Evolutionary conservation across 768 basidiomycete genomes (phyloP).

Genomic region (Bullera alba): DNA sequence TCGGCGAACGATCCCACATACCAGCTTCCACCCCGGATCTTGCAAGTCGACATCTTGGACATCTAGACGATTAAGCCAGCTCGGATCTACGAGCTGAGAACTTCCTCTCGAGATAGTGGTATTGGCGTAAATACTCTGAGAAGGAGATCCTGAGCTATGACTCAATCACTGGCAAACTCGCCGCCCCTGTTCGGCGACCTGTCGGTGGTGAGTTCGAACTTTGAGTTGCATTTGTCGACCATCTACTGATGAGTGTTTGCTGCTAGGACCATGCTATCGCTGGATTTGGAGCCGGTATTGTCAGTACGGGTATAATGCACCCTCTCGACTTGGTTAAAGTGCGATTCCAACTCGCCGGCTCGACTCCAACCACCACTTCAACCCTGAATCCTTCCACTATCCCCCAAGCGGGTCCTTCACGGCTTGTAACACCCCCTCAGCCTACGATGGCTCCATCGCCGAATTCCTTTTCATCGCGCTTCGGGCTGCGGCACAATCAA

Average conservation of each 20-base stretch:
- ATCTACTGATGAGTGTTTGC: slow-evolving; percentile 2
- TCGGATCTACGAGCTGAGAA: too few species aligned
- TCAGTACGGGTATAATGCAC: slow-evolving; percentile 91
- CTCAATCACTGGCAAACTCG: slow-evolving; percentile 1
- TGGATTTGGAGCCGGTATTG: slow-evolving; percentile 85
- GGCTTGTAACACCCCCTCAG: too few species aligned
- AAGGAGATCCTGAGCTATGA: slow-evolving; percentile 6
- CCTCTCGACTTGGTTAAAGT: slow-evolving; percentile 93
- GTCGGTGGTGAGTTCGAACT: slow-evolving; percentile 21
- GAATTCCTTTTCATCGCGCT: slow-evolving; percentile 4
- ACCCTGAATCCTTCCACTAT: not conserved
- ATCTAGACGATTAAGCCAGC: too few species aligned
- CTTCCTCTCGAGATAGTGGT: too few species aligned
- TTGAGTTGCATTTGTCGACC: not conserved
- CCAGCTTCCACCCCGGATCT: too few species aligned
- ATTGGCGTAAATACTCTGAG: not conserved
- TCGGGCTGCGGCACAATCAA: slow-evolving; percentile 13
- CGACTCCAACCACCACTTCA: not conserved
- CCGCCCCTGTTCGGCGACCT: slow-evolving; percentile 39
- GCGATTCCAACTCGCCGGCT: slow-evolving; percentile 70
- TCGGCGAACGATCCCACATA: too few species aligned
- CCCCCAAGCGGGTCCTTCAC: too few species aligned
- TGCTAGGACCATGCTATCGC: slow-evolving; percentile 86
- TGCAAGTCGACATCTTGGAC: too few species aligned
- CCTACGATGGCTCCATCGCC: too few species aligned